These are phyloP conservation scores for Cyberlindnera euphorbiiphila DNA, from an alignment of 805 yeast genomes.

Conservation along the genomic window DNA sequence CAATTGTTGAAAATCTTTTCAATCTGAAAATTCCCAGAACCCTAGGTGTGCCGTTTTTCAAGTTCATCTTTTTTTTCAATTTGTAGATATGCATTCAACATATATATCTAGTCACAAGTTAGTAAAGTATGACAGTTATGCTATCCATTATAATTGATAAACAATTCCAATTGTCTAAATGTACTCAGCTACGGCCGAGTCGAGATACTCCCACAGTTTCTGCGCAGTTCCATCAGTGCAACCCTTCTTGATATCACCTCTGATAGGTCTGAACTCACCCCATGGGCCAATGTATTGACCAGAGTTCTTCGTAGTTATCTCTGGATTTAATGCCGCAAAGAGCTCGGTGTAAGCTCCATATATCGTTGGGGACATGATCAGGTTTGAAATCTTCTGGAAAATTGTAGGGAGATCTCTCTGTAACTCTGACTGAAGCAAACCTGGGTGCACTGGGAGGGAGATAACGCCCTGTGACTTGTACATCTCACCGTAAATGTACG, in stretches of 20 bases:
- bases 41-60: too few species aligned
- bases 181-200: conserved; percentile 17
- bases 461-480: conserved; percentile 30
- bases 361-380: neutral
- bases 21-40: too few species aligned
- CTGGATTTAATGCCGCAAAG: conserved; percentile 39
- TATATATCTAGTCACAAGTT: conserved; percentile 17
- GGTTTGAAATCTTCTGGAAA: neutral
- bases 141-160: too few species aligned
- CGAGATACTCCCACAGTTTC: conserved; percentile 34
- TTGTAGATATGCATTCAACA: too few species aligned
- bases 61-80: too few species aligned
- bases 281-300: conserved; percentile 39
- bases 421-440: conserved; percentile 34
- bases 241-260: conserved; percentile 34
- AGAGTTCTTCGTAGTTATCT: conserved; percentile 21
- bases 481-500: conserved; percentile 32
- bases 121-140: too few species aligned
- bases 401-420: conserved; percentile 22
- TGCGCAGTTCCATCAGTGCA: conserved; percentile 31
- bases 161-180: neutral
- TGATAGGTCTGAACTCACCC: conserved; percentile 36
- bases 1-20: too few species aligned
- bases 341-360: conserved; percentile 44
- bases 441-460: conserved; percentile 39